A percentile compares a stretch with the other conserved stretches of the same genome.
Conservation (phyloP, 2,329 filamentous ascomycete species). For the Metarhizium humberi region DNA sequence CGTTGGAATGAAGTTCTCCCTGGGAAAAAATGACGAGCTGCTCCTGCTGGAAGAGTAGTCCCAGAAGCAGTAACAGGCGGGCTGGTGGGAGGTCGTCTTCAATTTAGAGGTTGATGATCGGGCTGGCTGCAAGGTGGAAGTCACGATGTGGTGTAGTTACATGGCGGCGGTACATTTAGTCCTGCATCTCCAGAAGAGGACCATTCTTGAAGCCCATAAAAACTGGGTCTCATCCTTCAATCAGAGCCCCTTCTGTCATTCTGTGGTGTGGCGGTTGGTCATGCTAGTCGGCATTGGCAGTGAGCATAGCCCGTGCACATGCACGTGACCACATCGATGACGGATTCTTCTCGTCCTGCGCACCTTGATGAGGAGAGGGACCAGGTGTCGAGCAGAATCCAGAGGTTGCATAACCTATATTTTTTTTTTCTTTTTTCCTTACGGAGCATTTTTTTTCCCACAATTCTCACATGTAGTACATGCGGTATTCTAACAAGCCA, state of each 20-base stretch:
- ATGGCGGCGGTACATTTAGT: conserved; percentile 22
- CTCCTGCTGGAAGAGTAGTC: neutral
- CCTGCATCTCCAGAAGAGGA: conserved; percentile 15
- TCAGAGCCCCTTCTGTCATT: neutral
- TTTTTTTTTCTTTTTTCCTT: too few relatives aligned
- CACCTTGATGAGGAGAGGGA: too few relatives aligned
- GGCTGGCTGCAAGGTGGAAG: conserved; percentile 15
- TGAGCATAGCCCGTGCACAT: neutral
- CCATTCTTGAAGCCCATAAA: conserved; percentile 11
- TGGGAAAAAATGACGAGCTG: neutral
- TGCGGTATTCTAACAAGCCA: too few relatives aligned
- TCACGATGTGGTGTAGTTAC: conserved; percentile 23
- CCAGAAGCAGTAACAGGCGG: neutral
- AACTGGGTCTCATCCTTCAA: conserved; percentile 7
- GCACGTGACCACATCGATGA: neutral
- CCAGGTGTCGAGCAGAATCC: too few relatives aligned
- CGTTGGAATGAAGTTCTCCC: neutral
- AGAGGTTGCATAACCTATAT: too few relatives aligned
- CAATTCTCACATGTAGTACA: too few relatives aligned
- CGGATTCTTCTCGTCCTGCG: neutral
- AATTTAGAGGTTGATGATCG: neutral
- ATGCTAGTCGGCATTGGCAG: neutral
- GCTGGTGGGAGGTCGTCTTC: neutral
- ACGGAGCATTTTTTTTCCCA: too few relatives aligned
- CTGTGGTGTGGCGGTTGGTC: neutral